Base-by-base conservation (phyloP, 2,329 filamentous ascomycete genomes). In the Pseudogymnoascus sp. region DNA sequence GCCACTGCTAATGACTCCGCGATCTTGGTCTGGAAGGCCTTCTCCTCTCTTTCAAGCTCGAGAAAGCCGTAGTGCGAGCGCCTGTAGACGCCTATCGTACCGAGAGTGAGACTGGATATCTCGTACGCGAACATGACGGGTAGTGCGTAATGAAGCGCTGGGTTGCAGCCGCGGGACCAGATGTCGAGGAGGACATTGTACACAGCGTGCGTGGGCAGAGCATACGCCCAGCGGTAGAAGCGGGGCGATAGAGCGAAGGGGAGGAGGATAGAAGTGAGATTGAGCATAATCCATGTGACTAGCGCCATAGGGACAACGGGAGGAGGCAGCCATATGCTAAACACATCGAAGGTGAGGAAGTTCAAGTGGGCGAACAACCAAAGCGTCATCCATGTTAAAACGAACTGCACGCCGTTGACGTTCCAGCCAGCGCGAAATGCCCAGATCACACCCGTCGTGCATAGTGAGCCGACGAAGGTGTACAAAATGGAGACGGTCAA, bases 171-270 rank as follows among this genome's bases (percentile, higher is more conserved):
- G n/a, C 73, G 70, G 2, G 76, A 77, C 77, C 78, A 81, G 4
- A 79, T 76, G 19, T 78, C 71, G 0, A 77, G 69, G 8, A 80
- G 66, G 3, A 76, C 63, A 3, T 74, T 71, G 65, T 77, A 80
- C 39, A 88, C 79, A 41, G 84, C 81, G 71, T 87, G 83, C 63
- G 89, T 73, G 7, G 85, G 86, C 83, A 85, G 86, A 0, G 81
- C 85, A 70, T 86, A 86, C 0, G 84, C 85, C 83, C 83, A 89
- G 2, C 74, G 71, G 70, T 85, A 89, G 69, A 89, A 88, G 0
- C 73, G 75, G 0, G 83, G 81, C 1, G 82, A 80, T 23, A 89
- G 75, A 25, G 85, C 82, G 48, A 88, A 76, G 3, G 82, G 75
- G 71, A 88, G 85, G 68, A 89, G 87, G 0, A 79, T 75, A 0